Conservation (phyloP, 139 green algal species). For the Nannochloris sp. region DNA sequence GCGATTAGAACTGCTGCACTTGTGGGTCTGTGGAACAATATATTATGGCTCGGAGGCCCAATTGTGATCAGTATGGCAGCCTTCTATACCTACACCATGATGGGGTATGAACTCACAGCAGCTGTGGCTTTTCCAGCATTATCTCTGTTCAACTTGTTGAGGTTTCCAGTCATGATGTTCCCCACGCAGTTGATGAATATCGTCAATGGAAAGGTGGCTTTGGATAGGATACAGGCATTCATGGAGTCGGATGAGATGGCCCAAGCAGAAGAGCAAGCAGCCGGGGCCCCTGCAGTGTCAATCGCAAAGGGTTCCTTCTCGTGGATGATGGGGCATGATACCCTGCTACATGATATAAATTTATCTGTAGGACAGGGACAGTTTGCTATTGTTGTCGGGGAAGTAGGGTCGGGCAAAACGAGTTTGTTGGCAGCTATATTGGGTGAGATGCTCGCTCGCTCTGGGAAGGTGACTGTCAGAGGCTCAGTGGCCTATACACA, state of each 20-base stretch:
- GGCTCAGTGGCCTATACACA: constrained; percentile 57
- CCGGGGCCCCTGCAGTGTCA: neutral
- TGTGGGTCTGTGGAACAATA: constrained; percentile 25
- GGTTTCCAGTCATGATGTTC: constrained; percentile 65
- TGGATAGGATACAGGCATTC: constrained; percentile 67
- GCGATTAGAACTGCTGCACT: constrained; percentile 26
- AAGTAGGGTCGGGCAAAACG: constrained; percentile 53
- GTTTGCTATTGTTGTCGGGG: constrained; percentile 42
- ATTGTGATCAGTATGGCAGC: constrained; percentile 41
- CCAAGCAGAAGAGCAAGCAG: constrained; percentile 1
- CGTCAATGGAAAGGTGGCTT: constrained; percentile 59
- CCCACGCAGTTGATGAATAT: constrained; percentile 59
- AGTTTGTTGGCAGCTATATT: constrained; percentile 53
- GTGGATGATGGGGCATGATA: constrained; percentile 6
- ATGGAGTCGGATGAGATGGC: constrained; percentile 59
- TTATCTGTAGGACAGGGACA: constrained; percentile 26
- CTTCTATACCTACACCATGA: constrained; percentile 46
- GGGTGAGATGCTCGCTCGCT: constrained; percentile 31
- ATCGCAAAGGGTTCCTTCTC: constrained; percentile 26
- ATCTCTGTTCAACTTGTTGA: constrained; percentile 76
- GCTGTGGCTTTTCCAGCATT: constrained; percentile 71
- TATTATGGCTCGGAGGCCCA: constrained; percentile 32
- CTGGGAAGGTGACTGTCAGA: constrained; percentile 9
- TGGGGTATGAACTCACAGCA: constrained; percentile 52
- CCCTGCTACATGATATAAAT: constrained; percentile 25